phyloP scores from a whole-genome alignment of 2,329 filamentous ascomycete genomes.

The Aulographum hederae region DNA sequence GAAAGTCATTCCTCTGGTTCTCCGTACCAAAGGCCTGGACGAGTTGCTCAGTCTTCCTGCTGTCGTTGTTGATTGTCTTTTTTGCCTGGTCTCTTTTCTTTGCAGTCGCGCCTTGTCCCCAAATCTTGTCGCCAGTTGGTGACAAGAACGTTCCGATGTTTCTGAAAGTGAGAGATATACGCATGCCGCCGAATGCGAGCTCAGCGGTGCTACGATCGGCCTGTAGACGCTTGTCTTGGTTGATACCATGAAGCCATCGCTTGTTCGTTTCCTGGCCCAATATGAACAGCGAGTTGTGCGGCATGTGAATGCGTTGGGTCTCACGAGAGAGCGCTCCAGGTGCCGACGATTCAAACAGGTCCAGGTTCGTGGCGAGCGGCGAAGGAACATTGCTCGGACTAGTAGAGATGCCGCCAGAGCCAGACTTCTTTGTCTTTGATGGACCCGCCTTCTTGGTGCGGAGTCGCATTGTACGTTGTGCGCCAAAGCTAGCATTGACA shows the following conservation, averaged over 20 bases:
- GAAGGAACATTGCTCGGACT: background rate
- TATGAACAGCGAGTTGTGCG: conserved; percentile 76
- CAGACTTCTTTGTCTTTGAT: too few relatives aligned
- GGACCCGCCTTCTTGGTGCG: conserved; percentile 49
- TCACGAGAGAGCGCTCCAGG: too few relatives aligned
- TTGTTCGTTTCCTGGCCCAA: conserved; percentile 69
- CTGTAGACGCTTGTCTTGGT: conserved; percentile 58
- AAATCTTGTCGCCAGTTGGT: conserved; percentile 47
- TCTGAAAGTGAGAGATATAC: conserved; percentile 85
- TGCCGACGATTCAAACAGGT: conserved; percentile 10
- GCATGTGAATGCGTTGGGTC: conserved; percentile 52
- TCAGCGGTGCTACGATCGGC: conserved; percentile 53
- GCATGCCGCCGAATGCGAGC: conserved; percentile 51
- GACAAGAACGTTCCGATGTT: conserved; percentile 73
- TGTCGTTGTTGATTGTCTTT: conserved; percentile 50
- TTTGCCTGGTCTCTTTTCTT: conserved; percentile 45
- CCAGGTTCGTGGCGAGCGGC: background rate
- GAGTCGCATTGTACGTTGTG: conserved; percentile 75
- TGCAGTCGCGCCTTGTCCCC: conserved; percentile 72
- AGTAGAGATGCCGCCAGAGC: too few relatives aligned
- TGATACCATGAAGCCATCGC: conserved; percentile 84
- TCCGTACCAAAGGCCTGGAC: conserved; percentile 68
- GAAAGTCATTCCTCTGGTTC: conserved; percentile 53
- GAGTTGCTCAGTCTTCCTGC: conserved; percentile 46
- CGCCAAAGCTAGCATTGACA: conserved; percentile 86